Base-by-base conservation (phyloP, 75 land plant species). In the Ceratopteris richardii region DNA sequence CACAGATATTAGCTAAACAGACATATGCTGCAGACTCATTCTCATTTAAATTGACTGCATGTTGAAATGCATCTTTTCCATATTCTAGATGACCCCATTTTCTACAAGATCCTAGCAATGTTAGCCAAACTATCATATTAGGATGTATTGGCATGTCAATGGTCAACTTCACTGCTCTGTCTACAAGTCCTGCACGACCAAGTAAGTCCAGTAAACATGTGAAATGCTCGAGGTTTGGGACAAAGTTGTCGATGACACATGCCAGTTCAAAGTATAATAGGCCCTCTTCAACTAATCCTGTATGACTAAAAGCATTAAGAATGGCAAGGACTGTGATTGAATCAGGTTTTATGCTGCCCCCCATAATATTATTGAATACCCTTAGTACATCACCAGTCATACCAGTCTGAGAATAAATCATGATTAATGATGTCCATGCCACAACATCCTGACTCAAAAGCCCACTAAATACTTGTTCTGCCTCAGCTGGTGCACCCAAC, bases 281-380 rank as follows among this genome's bases (percentile, higher is more conserved):
- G 56, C 62, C 62, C 27, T 43, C 42, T 13, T 21, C 26, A 20
- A 60, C 62, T 22, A 60, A 27, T 0, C 51, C 51, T 21, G 55
- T 46, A 42, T 60, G 62, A 27, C 62, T 60, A 14, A 11, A 41
- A 1, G 62, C 51, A 42, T 22, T 40, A 12, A 60, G 62, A 60
- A 42, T 21, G 27, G 31, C 13, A 23, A 37, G 27, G n/a, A 60
- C n/a, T n/a, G 56, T 60, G 20, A 41, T 60, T 10, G 21, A 57
- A 27, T 60, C 51, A 1, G 62, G 52, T 22, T 27, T 16, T 42
- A 40, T 21, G 21, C 40, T 13, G 10, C 42, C 51, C 25, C 9
- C 37, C 37, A 33, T 3, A 3, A 33, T 33, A 33, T 9, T 33
- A 33, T 33, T 3, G 9, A 33, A 33, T 3, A 33, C 7, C 3